Base-by-base conservation (phyloP, 208 protist genomes). In the Lotmaria passim region DNA sequence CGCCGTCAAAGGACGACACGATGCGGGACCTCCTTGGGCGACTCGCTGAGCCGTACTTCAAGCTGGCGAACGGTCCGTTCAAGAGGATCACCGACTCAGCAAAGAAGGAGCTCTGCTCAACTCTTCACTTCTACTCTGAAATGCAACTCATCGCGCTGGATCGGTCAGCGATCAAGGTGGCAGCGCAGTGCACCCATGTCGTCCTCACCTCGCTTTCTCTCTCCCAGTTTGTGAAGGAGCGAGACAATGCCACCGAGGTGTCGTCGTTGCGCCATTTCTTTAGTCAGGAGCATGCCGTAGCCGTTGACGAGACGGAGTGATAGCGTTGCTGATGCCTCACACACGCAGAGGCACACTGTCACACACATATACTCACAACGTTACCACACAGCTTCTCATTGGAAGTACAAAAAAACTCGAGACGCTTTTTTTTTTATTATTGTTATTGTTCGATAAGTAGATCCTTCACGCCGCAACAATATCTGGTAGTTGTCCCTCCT, bases 41-140 rank as follows among this genome's bases (percentile, higher is more conserved):
- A 2, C 55, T 86, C 15, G 59, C 69, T 11, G 79, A 86, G 33
- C 14, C 34, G 1, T 86, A 79, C 50, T 80, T 81, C 56, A 69
- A 78, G 43, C 48, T 86, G 21, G 43, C 69, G 15, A 76, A 75
- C 39, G 72, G 77, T 0, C 71, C 81, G 3, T 82, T 86, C 50
- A 81, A 78, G 58, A 55, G 26, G n/a, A 57, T 75, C 12, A 75
- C 21, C n/a, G 65, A 69, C 0, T 43, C 34, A 3, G 60, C 78
- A 0, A 41, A 60, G 14, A 39, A 63, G 24, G 53, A 51, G 34
- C 56, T 85, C 28, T 36, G 69, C 5, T 23, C 51, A 2, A 50
- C 23, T 7, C 57, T 87, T 7, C 71, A 39, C 7, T 81, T 87
- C 67, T 79, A 67, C 28, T 82, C 58, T 23, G 74, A 86, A 46